A percentile compares a stretch with the other conserved stretches of the same genome.
These are phyloP conservation scores for Cytospora chrysosperma DNA, from an alignment of 2,329 filamentous ascomycete genomes.

Conservation along the genomic window DNA sequence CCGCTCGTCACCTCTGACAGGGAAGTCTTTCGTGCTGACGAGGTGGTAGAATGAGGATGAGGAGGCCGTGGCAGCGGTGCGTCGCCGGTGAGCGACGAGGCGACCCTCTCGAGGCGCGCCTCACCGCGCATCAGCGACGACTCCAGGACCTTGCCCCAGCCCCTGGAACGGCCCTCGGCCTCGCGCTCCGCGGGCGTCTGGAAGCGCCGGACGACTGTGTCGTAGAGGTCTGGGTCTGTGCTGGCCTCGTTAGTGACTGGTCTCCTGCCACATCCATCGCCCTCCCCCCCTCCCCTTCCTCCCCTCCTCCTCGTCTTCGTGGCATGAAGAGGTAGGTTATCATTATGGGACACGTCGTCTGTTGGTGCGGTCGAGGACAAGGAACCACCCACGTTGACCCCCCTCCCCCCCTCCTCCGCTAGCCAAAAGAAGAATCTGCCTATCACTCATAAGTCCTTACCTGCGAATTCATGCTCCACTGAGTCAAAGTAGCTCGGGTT, in stretches of 20 bases:
- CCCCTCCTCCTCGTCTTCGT: too few species aligned
- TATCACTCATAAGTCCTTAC: constrained; percentile 33
- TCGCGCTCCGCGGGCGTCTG: constrained; percentile 72
- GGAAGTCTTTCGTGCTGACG: background rate
- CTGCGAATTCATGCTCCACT: constrained; percentile 55
- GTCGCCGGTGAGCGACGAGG: constrained; percentile 27
- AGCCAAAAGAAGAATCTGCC: background rate
- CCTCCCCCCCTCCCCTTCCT: background rate
- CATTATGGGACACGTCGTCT: too few species aligned
- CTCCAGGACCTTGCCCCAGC: constrained; percentile 76
- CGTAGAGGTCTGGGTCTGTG: constrained; percentile 78
- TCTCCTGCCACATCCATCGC: too few species aligned
- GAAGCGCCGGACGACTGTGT: constrained; percentile 74
- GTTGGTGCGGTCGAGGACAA: too few species aligned
- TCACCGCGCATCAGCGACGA: constrained; percentile 75
- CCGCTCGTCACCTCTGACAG: background rate
- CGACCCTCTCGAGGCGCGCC: constrained; percentile 65
- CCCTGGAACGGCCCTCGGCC: constrained; percentile 69
- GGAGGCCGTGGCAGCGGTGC: constrained; percentile 29
- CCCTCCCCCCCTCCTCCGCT: background rate
- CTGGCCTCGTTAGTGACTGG: background rate
- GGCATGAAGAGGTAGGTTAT: too few species aligned
- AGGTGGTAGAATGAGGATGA: too few species aligned
- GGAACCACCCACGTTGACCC: too few species aligned
- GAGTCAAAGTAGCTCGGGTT: constrained; percentile 70